Evolutionary conservation across 2,329 filamentous ascomycete genomes (phyloP), one percentile per base, ranked within the genome.

Genomic region (Apiospora marii): DNA sequence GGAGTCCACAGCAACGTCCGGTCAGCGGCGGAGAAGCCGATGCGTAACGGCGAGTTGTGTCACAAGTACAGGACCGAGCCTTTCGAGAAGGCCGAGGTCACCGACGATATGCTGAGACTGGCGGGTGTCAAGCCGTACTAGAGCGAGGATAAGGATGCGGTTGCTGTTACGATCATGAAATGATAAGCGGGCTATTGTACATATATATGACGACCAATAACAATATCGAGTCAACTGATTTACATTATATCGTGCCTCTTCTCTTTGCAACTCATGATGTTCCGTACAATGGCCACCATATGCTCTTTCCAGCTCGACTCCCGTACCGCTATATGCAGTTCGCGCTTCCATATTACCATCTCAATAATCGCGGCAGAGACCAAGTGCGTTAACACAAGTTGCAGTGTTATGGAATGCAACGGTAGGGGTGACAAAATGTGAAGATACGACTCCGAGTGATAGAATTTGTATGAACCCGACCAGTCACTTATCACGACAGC

Each of bases 31-130:
- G 81, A 81, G 5, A 81, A 81, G 70, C 80, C 82, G 1, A 80
- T 82, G 77, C 74, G 81, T 19, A 74, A 83, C 58, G 83, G 83
- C 5, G 73, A 81, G 68, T 75, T 81, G 10, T 82, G 81, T 72
- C 81, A 80, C 0, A 78, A 79, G 72, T 76, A 85, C 72, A 78
- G 84, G 8, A 76, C 71, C 0, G 81, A 83, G 75, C 82, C 83
- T 5, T 77, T 82, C 8, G 81, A 84, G 77, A 83, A 84, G 77
- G 81, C 82, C 0, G 78, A 78, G 41, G 64, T 81, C 16, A 83
- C 78, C 3, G 79, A 83, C n/a, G 73, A 74, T 46, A 43, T 84
- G 44, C 74, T 84, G 41, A 74, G 76, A 37, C 73, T 83, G 41
- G 82, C 82, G 12, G 83, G 81, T 27, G 77, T 82, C 0, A 80